phyloP scores from a whole-genome alignment of 371 early-diverging fungal genomes.

The Nematocida sp. region DNA sequence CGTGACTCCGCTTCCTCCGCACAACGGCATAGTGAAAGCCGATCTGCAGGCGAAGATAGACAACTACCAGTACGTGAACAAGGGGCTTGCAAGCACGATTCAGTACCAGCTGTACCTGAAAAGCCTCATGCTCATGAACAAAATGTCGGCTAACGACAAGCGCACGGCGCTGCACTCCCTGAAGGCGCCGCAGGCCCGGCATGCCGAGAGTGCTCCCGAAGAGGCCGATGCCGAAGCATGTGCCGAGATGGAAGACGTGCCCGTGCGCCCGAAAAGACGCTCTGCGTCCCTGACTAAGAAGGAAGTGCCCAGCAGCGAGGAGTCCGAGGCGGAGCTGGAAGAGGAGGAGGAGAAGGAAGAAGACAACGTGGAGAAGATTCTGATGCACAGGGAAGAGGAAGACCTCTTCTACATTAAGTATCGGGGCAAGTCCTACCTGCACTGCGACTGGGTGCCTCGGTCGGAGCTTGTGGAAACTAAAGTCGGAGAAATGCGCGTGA shows the following conservation, averaged over 20 bases:
- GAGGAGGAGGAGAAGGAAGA: constrained; percentile 43
- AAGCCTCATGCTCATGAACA: constrained; percentile 49
- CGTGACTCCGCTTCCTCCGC: background rate
- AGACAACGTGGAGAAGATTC: constrained; percentile 62
- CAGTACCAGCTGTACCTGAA: constrained; percentile 53
- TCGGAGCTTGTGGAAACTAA: constrained; percentile 69
- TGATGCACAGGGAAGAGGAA: constrained; percentile 54
- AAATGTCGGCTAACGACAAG: constrained; percentile 19
- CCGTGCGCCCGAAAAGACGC: constrained; percentile 2
- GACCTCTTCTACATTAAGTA: constrained; percentile 62
- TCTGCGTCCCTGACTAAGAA: background rate
- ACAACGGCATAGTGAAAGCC: background rate
- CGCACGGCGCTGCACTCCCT: background rate
- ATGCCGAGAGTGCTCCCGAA: background rate
- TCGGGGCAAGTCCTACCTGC: constrained; percentile 67
- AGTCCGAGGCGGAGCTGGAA: constrained; percentile 7
- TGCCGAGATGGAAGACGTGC: background rate
- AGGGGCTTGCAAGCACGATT: constrained; percentile 47
- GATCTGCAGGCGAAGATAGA: constrained; percentile 39
- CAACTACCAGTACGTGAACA: constrained; percentile 53
- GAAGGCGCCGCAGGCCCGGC: background rate
- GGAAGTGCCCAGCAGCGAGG: background rate
- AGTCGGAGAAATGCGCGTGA: constrained; percentile 72
- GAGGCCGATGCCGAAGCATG: background rate
- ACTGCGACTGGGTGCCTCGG: constrained; percentile 74